phyloP scores from a whole-genome alignment of 495 filamentous ascomycete genomes.

The Sabuloglossum arenarium region DNA sequence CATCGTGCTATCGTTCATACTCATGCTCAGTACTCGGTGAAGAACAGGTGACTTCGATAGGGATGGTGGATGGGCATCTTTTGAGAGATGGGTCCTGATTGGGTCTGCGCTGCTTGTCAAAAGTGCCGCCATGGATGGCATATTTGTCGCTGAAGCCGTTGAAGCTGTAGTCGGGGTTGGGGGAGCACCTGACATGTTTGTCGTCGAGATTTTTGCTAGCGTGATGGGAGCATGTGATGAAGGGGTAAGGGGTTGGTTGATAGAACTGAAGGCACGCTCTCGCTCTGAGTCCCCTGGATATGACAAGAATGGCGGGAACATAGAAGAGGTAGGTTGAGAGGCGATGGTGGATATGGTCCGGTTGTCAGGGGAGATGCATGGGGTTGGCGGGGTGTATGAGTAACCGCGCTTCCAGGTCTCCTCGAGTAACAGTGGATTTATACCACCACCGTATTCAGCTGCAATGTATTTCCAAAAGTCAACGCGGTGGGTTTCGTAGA shows the following conservation, averaged over 20 bases:
- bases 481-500: constrained; percentile 46
- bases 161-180: constrained; percentile 7
- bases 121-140: not conserved
- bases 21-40: not conserved
- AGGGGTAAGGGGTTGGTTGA: not conserved
- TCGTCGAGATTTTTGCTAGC: not conserved
- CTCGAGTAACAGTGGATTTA: constrained; percentile 42
- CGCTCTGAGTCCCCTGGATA: not conserved
- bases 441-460: constrained; percentile 41
- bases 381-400: constrained; percentile 20
- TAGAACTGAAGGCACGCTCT: not conserved
- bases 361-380: constrained; percentile 13
- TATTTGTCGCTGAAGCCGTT: constrained; percentile 6
- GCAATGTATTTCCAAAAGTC: constrained; percentile 57
- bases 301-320: not conserved
- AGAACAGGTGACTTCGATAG: not conserved
- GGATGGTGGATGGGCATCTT: not conserved
- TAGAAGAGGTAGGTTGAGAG: not conserved
- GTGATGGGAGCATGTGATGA: not conserved
- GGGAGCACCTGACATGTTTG: not conserved
- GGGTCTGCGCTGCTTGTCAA: not conserved
- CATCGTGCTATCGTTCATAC: not conserved
- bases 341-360: not conserved
- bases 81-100: not conserved
- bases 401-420: constrained; percentile 40